These are phyloP conservation scores for Musa schizocarpa DNA, from an alignment of 176 grass and related monocot genomes.

Conservation along the genomic window DNA sequence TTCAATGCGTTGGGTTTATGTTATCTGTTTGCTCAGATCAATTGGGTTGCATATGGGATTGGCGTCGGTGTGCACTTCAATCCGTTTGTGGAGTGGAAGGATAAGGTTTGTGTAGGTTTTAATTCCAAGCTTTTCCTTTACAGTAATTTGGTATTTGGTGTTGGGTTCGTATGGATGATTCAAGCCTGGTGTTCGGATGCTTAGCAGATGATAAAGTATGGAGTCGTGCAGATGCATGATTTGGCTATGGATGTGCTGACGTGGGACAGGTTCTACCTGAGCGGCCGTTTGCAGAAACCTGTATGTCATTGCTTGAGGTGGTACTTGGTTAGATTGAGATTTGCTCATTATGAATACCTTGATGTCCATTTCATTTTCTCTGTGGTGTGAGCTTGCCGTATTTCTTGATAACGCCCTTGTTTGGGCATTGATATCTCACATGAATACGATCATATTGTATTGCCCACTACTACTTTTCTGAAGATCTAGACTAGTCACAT, in stretches of 20 bases:
- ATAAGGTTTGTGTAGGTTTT: slow-evolving; percentile 42
- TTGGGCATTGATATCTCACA: too few species aligned
- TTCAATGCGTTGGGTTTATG: neutral
- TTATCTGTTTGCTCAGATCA: slow-evolving; percentile 37
- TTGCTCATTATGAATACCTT: slow-evolving; percentile 20
- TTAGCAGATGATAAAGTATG: slow-evolving; percentile 78
- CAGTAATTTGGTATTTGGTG: neutral
- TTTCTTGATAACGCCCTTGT: neutral
- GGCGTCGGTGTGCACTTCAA: slow-evolving; percentile 82
- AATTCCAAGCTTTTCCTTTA: neutral
- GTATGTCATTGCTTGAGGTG: slow-evolving; percentile 39
- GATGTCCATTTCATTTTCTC: neutral
- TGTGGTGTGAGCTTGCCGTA: neutral
- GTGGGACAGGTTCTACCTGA: slow-evolving; percentile 85
- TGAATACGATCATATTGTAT: too few species aligned
- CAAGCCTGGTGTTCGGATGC: neutral
- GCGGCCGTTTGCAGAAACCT: slow-evolving; percentile 89
- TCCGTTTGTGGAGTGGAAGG: slow-evolving; percentile 76
- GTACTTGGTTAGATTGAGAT: slow-evolving; percentile 12
- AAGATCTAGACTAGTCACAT: too few species aligned
- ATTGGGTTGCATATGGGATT: slow-evolving; percentile 38
- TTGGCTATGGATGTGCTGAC: slow-evolving; percentile 69
- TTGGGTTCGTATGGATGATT: neutral
- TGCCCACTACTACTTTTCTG: too few species aligned
- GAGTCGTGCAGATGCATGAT: slow-evolving; percentile 73